Conservation (phyloP, 495 filamentous ascomycete species). For the Paragyromitra xinjiangensis region DNA sequence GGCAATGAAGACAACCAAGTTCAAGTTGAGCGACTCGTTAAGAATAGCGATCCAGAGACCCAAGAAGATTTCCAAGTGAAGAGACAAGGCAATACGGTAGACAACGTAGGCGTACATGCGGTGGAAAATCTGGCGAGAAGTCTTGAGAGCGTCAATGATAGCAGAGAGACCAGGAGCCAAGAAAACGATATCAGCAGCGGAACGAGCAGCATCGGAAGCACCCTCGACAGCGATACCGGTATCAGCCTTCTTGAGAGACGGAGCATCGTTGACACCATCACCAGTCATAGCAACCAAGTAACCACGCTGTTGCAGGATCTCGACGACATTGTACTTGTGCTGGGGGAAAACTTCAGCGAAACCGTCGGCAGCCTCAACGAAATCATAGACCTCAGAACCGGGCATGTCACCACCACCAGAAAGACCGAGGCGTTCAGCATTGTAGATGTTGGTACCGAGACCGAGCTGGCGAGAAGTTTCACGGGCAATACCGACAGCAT, state of each 20-base stretch:
- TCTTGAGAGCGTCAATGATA: slow-evolving; percentile 93
- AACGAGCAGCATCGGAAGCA: slow-evolving; percentile 89
- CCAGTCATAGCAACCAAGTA: slow-evolving; percentile 98
- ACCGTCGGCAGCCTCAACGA: slow-evolving; percentile 93
- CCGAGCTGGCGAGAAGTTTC: slow-evolving; percentile 90
- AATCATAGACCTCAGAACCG: slow-evolving; percentile 90
- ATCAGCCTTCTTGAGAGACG: slow-evolving; percentile 95
- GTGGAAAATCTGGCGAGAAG: slow-evolving; percentile 93
- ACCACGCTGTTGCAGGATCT: slow-evolving; percentile 95
- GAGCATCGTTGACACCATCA: slow-evolving; percentile 97
- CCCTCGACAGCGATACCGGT: slow-evolving; percentile 94
- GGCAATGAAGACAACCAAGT: slow-evolving; percentile 89
- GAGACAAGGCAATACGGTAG: slow-evolving; percentile 91
- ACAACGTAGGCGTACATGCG: slow-evolving; percentile 97
- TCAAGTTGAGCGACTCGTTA: slow-evolving; percentile 82
- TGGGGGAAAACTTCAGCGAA: slow-evolving; percentile 97
- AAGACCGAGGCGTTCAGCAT: slow-evolving; percentile 84
- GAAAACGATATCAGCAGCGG: slow-evolving; percentile 94
- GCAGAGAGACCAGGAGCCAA: slow-evolving; percentile 87
- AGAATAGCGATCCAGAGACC: slow-evolving; percentile 89
- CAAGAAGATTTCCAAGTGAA: slow-evolving; percentile 88
- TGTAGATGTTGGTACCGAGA: slow-evolving; percentile 93
- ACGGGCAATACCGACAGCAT: slow-evolving; percentile 90
- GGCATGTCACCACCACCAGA: slow-evolving; percentile 86
- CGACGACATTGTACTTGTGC: slow-evolving; percentile 97